Conservation (phyloP, 352 stramenopile genomes). For the Globisporangium abappressorium region DNA sequence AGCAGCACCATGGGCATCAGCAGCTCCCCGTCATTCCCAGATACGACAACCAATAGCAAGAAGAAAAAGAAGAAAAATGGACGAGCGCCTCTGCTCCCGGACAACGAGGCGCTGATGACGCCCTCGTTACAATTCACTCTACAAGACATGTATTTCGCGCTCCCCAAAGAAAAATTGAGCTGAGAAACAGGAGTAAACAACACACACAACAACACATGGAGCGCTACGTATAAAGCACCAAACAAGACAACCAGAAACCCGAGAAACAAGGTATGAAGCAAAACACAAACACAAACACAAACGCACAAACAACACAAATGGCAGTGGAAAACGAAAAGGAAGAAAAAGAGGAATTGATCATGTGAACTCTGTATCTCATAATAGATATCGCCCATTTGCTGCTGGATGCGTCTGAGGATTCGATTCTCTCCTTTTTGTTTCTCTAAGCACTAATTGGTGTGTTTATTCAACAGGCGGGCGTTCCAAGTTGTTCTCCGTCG, state of each 20-base stretch:
- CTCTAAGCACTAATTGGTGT: slow-evolving; percentile 7
- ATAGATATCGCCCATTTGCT: slow-evolving; percentile 7
- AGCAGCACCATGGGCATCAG: slow-evolving; percentile 5
- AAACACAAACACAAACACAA: slow-evolving; percentile 18
- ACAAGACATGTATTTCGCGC: slow-evolving; percentile 79
- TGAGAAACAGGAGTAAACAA: slow-evolving; percentile 14
- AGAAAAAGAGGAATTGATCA: slow-evolving; percentile 11
- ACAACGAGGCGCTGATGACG: neutral
- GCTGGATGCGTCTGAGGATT: neutral
- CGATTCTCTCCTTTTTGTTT: slow-evolving; percentile 3
- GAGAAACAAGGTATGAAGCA: slow-evolving; percentile 21
- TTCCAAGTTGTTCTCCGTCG: slow-evolving; percentile 74
- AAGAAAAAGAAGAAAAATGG: slow-evolving; percentile 37
- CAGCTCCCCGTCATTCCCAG: slow-evolving; percentile 10
- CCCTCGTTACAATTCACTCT: slow-evolving; percentile 61
- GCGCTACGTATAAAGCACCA: neutral
- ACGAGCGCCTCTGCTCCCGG: neutral
- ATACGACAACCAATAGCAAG: slow-evolving; percentile 25
- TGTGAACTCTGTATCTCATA: slow-evolving; percentile 12
- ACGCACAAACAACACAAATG: neutral
- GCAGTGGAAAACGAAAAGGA: slow-evolving; percentile 11
- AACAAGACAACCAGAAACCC: slow-evolving; percentile 12
- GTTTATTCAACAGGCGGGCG: slow-evolving; percentile 31
- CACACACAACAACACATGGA: slow-evolving; percentile 4
- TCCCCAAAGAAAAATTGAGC: slow-evolving; percentile 36